Evolutionary conservation across 176 grass and related monocot species (phyloP).

Genomic region (Rhynchospora tenuis): DNA sequence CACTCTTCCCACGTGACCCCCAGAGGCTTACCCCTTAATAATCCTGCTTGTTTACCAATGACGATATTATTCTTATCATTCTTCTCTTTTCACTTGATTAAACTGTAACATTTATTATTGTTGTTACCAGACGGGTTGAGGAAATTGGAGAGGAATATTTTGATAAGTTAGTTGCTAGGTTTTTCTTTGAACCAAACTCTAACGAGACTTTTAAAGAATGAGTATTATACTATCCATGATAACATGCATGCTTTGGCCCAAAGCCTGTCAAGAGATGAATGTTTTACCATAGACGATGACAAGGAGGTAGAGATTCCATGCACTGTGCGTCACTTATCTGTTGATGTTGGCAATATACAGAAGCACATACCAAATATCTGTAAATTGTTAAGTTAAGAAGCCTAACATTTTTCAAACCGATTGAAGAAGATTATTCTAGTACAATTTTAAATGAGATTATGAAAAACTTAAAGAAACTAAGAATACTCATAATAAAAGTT

Average conservation of each 20-base stretch:
- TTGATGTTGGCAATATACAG: neutral
- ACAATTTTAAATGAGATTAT: neutral
- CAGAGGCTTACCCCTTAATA: conserved; percentile 37
- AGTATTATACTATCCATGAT: conserved; percentile 2
- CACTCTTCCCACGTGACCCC: conserved; percentile 74
- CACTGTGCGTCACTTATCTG: neutral
- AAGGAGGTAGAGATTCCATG: neutral
- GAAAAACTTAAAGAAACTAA: neutral
- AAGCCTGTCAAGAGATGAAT: neutral
- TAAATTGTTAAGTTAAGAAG: neutral
- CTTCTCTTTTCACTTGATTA: neutral
- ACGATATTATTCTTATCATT: neutral
- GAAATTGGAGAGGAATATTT: conserved; percentile 9
- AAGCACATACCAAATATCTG: neutral
- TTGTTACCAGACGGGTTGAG: neutral
- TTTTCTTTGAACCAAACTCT: conserved; percentile 14
- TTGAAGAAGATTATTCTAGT: neutral
- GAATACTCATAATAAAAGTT: neutral
- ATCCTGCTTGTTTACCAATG: neutral
- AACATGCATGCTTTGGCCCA: conserved; percentile 10
- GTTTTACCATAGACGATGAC: conserved; percentile 3
- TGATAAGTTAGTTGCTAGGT: neutral
- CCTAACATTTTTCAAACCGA: neutral
- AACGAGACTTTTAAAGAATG: neutral
- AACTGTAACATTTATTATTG: neutral